A percentile compares a stretch with the other conserved stretches of the same genome.
Conservation (phyloP, 2,329 filamentous ascomycete genomes). For the Atkinsonella texensis region DNA sequence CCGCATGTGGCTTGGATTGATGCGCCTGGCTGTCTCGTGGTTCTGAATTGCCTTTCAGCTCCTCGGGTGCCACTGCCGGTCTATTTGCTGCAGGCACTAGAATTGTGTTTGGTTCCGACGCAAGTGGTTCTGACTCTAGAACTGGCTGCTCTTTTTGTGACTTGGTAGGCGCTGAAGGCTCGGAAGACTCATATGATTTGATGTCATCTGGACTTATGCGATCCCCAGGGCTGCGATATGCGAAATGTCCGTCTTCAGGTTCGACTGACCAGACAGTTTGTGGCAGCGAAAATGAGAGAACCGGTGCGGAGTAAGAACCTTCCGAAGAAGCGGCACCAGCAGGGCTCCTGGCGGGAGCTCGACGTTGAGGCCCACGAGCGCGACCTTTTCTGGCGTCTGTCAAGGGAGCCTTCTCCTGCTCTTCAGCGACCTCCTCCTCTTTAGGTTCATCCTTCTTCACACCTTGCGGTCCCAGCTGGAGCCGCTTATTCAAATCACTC, state of each 20-base stretch:
- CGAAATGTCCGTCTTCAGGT: constrained; percentile 33
- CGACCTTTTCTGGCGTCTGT: constrained; percentile 81
- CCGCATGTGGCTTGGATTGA: constrained; percentile 1
- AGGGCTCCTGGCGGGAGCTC: constrained; percentile 47
- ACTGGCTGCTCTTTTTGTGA: constrained; percentile 2
- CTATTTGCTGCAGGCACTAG: not conserved
- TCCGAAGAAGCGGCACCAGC: constrained; percentile 21
- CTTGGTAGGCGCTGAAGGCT: not conserved
- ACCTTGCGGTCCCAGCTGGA: constrained; percentile 74
- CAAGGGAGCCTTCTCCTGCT: constrained; percentile 66
- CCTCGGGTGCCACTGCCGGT: not conserved
- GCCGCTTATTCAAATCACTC: constrained; percentile 80
- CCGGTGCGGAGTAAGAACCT: constrained; percentile 16
- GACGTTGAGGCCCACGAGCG: constrained; percentile 74
- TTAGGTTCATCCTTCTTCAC: constrained; percentile 60
- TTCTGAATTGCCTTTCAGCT: constrained; percentile 1
- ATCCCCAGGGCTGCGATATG: constrained; percentile 12
- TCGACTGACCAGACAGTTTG: constrained; percentile 41
- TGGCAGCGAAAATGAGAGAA: constrained; percentile 34
- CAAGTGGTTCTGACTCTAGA: not conserved
- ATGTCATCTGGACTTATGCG: constrained; percentile 6
- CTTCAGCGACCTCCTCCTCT: constrained; percentile 41
- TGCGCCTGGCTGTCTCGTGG: not conserved
- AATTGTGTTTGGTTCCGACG: not conserved
- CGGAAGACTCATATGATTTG: constrained; percentile 3